Conservation (phyloP, 2,329 filamentous ascomycete species). For the Venturia carpophila region DNA sequence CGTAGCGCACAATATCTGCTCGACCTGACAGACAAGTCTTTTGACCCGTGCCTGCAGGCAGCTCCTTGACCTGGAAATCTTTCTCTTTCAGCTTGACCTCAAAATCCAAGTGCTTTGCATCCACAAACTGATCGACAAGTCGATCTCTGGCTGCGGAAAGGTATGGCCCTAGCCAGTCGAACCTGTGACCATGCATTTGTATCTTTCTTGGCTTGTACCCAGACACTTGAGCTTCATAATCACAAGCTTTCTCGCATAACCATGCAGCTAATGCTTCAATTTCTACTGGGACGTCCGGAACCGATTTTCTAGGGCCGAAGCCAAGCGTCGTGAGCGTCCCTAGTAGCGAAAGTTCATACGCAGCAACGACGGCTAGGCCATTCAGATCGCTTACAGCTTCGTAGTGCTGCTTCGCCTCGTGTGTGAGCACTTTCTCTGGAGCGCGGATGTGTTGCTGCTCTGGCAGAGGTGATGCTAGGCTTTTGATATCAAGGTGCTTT, state of each 20-base stretch:
- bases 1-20: neutral
- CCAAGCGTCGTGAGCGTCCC: slow-evolving; percentile 20
- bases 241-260: slow-evolving; percentile 20
- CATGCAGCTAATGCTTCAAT: slow-evolving; percentile 17
- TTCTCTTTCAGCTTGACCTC: slow-evolving; percentile 18
- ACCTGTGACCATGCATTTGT: slow-evolving; percentile 19
- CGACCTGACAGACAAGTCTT: neutral
- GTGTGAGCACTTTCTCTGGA: slow-evolving; percentile 18
- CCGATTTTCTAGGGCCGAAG: neutral
- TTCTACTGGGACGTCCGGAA: neutral
- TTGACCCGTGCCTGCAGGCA: neutral
- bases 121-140: slow-evolving; percentile 16
- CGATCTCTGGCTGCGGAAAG: slow-evolving; percentile 10
- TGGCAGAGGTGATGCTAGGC: slow-evolving; percentile 11
- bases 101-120: slow-evolving; percentile 16
- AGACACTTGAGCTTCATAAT: slow-evolving; percentile 18
- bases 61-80: neutral
- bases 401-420: slow-evolving; percentile 18
- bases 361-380: slow-evolving; percentile 19
- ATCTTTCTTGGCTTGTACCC: slow-evolving; percentile 18
- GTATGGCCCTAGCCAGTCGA: slow-evolving; percentile 19
- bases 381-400: slow-evolving; percentile 21
- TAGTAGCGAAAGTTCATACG: slow-evolving; percentile 18
- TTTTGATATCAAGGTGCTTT: slow-evolving; percentile 18
- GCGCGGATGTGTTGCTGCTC: slow-evolving; percentile 18